A percentile compares a stretch with the other conserved stretches of the same genome.
Conservation (phyloP, 2,329 filamentous ascomycete species). For the Pyrenochaeta sp. region DNA sequence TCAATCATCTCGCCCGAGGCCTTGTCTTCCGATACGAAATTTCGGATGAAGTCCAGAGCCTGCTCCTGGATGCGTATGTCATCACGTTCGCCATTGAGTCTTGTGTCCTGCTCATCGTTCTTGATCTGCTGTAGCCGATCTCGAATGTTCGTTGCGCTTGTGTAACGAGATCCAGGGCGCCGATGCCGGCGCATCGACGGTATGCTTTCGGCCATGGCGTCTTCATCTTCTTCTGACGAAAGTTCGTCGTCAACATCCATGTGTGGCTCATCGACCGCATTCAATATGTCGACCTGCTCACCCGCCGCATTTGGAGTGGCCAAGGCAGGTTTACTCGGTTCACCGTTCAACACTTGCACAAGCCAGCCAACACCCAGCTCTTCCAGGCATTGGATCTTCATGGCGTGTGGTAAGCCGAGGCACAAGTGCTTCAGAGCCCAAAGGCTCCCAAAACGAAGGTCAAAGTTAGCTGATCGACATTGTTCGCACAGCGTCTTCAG, state of each 20-base stretch:
- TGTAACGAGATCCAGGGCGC: constrained; percentile 46
- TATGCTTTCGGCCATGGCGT: constrained; percentile 57
- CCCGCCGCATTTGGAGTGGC: constrained; percentile 67
- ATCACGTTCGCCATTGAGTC: constrained; percentile 74
- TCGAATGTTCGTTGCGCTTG: constrained; percentile 44
- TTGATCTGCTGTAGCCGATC: constrained; percentile 57
- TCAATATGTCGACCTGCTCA: constrained; percentile 67
- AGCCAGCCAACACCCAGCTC: constrained; percentile 83
- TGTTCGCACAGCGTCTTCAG: constrained; percentile 82
- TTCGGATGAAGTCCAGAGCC: constrained; percentile 86
- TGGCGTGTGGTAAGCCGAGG: constrained; percentile 71
- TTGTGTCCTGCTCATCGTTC: constrained; percentile 73
- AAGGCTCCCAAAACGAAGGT: constrained; percentile 81
- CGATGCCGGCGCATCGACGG: constrained; percentile 51
- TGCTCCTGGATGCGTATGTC: constrained; percentile 91
- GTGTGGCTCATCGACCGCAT: constrained; percentile 56
- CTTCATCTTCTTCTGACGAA: constrained; percentile 53
- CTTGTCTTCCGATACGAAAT: constrained; percentile 76
- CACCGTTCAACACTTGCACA: constrained; percentile 75
- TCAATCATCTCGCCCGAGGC: constrained; percentile 77
- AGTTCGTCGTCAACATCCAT: constrained; percentile 52
- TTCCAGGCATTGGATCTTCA: constrained; percentile 80
- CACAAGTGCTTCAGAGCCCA: constrained; percentile 96
- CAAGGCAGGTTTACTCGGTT: constrained; percentile 58
- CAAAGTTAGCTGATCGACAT: constrained; percentile 81